A percentile compares a stretch with the other conserved stretches of the same genome.
phyloP scores from a whole-genome alignment of 352 stramenopile genomes.

The Elongisporangium senticosum region DNA sequence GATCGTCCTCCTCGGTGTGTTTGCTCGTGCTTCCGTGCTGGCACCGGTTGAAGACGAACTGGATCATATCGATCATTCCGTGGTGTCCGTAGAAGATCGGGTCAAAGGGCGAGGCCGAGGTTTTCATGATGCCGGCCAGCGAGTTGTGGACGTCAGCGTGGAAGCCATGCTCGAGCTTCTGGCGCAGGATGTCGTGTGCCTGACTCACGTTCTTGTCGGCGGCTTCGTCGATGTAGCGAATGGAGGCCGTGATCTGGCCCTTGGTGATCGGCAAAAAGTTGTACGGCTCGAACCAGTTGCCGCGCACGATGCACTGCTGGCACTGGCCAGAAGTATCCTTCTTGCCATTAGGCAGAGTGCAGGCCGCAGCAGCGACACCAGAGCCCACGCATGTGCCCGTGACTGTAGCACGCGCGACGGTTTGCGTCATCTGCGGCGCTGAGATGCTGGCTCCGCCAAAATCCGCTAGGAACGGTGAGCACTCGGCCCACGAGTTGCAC shows the following conservation, averaged over 20 bases:
- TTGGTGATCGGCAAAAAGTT: constrained; percentile 4
- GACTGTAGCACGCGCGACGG: not conserved
- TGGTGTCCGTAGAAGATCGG: constrained; percentile 46
- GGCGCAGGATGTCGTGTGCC: constrained; percentile 25
- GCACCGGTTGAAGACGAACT: constrained; percentile 14
- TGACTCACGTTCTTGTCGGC: not conserved
- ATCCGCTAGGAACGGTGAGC: constrained; percentile 43
- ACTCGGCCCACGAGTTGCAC: constrained; percentile 34
- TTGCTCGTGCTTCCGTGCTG: no score
- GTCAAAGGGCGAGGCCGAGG: constrained; percentile 34
- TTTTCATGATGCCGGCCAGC: constrained; percentile 35
- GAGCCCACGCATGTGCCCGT: constrained; percentile 22
- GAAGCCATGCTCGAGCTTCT: constrained; percentile 28
- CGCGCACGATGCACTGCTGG: constrained; percentile 11
- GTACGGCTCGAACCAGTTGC: constrained; percentile 30
- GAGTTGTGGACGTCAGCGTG: constrained; percentile 38
- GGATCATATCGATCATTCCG: constrained; percentile 14
- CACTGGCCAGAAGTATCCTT: not conserved
- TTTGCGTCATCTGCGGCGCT: not conserved
- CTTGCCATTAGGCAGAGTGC: not conserved
- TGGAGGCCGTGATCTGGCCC: not conserved
- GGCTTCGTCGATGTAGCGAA: not conserved
- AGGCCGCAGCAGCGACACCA: constrained; percentile 6
- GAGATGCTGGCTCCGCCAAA: constrained; percentile 46
- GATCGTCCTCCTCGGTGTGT: no score